Conservation (phyloP, 352 stramenopile species). For the Phytopythium vexans region DNA sequence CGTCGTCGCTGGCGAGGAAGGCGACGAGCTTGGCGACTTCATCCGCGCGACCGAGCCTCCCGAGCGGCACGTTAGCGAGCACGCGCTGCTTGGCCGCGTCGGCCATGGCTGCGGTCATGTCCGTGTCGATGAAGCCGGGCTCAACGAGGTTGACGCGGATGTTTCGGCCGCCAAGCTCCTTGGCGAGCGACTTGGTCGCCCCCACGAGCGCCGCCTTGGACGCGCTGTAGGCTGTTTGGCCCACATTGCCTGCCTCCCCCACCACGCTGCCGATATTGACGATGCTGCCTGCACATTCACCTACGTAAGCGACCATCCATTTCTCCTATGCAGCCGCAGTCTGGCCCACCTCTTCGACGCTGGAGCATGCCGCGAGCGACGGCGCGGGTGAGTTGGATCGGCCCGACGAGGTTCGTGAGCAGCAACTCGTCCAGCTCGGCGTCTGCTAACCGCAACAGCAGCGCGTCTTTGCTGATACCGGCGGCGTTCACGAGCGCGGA, state of each 20-base stretch:
- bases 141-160: slow-evolving; percentile 89
- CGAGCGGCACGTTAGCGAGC: slow-evolving; percentile 52
- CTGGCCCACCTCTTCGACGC: slow-evolving; percentile 19
- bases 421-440: slow-evolving; percentile 66
- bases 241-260: slow-evolving; percentile 63
- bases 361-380: slow-evolving; percentile 79
- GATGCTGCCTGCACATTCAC: slow-evolving; percentile 37
- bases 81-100: slow-evolving; percentile 44
- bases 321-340: slow-evolving; percentile 6
- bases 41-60: slow-evolving; percentile 52
- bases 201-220: slow-evolving; percentile 77
- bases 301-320: slow-evolving; percentile 2
- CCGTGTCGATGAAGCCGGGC: slow-evolving; percentile 79
- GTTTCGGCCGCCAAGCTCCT: slow-evolving; percentile 78
- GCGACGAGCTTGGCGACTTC: slow-evolving; percentile 80
- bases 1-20: slow-evolving; percentile 73
- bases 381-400: slow-evolving; percentile 70
- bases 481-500: slow-evolving; percentile 74
- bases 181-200: slow-evolving; percentile 77
- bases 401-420: slow-evolving; percentile 72
- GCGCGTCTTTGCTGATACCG: slow-evolving; percentile 61
- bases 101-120: slow-evolving; percentile 73
- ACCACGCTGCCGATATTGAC: slow-evolving; percentile 87
- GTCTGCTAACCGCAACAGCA: slow-evolving; percentile 63
- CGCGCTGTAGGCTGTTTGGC: slow-evolving; percentile 79